phyloP scores from a whole-genome alignment of 345 rosid genomes.

The Boechera stricta region DNA sequence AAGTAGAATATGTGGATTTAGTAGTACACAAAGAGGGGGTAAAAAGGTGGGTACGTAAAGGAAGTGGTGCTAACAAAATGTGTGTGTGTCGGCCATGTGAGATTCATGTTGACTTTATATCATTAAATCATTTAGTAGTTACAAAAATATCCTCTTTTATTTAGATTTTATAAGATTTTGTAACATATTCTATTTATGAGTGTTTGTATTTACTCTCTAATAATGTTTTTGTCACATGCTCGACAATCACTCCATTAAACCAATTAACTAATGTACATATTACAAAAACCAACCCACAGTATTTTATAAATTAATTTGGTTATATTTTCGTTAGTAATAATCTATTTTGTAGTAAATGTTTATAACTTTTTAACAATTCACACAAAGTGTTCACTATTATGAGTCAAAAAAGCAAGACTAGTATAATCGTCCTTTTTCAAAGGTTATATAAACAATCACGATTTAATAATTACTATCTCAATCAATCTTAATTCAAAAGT shows the following conservation, averaged over 20 bases:
- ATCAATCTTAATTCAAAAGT: slow-evolving; percentile 40
- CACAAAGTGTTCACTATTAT: slow-evolving; percentile 4
- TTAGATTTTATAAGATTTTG: slow-evolving; percentile 27
- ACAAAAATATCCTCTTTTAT: slow-evolving; percentile 13
- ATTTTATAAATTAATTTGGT: background rate
- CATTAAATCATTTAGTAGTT: slow-evolving; percentile 34
- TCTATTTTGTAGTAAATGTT: background rate
- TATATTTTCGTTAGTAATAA: slow-evolving; percentile 1
- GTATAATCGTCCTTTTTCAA: slow-evolving; percentile 19
- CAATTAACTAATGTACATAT: background rate
- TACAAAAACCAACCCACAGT: background rate
- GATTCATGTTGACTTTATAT: slow-evolving; percentile 42
- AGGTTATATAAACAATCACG: slow-evolving; percentile 35
- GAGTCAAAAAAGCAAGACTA: slow-evolving; percentile 33
- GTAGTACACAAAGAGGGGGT: slow-evolving; percentile 13
- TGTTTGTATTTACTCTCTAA: slow-evolving; percentile 25
- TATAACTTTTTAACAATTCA: slow-evolving; percentile 15
- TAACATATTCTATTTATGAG: slow-evolving; percentile 15
- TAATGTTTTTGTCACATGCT: slow-evolving; percentile 37
- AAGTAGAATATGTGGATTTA: slow-evolving; percentile 33
- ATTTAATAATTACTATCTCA: slow-evolving; percentile 39
- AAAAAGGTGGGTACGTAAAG: slow-evolving; percentile 21
- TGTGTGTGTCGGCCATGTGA: slow-evolving; percentile 67
- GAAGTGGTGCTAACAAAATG: slow-evolving; percentile 42
- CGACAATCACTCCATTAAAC: slow-evolving; percentile 32